Percentiles rank a stretch among this genome's conserved stretches.
Evolutionary conservation across 768 basidiomycete species (phyloP).

Genomic region (Tylopilus sp.): DNA sequence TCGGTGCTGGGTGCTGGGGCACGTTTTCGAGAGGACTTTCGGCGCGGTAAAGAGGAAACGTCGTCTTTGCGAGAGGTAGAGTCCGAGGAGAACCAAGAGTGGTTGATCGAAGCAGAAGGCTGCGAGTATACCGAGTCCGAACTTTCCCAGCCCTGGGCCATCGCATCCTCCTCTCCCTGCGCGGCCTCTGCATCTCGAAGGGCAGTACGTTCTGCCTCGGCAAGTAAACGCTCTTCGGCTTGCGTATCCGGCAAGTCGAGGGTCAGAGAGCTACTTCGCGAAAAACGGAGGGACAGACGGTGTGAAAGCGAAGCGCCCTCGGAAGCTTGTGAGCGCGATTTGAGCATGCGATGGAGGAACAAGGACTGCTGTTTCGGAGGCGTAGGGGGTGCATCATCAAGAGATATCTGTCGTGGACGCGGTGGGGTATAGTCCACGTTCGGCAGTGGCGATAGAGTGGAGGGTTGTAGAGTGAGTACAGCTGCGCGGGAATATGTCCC

Average conservation of each 20-base stretch:
- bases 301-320: neutral
- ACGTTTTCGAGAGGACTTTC: slow-evolving; percentile 9
- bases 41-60: neutral
- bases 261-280: slow-evolving; percentile 6
- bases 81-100: slow-evolving; percentile 2
- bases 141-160: neutral
- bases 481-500: neutral
- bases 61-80: slow-evolving; percentile 1
- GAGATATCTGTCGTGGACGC: neutral
- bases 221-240: slow-evolving; percentile 11
- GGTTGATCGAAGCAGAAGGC: slow-evolving; percentile 19
- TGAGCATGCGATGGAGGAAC: slow-evolving; percentile 22
- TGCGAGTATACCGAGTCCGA: slow-evolving; percentile 25
- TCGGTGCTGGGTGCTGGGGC: neutral
- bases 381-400: neutral
- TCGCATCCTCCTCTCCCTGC: neutral
- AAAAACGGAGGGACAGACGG: slow-evolving; percentile 1
- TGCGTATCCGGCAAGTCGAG: neutral
- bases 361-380: neutral
- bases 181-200: slow-evolving; percentile 11
- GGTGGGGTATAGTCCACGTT: neutral
- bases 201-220: slow-evolving; percentile 13
- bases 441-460: neutral
- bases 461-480: neutral
- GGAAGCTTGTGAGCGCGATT: slow-evolving; percentile 20